phyloP scores from a whole-genome alignment of 1,139 yeast species.

The Hansenula sp. region DNA sequence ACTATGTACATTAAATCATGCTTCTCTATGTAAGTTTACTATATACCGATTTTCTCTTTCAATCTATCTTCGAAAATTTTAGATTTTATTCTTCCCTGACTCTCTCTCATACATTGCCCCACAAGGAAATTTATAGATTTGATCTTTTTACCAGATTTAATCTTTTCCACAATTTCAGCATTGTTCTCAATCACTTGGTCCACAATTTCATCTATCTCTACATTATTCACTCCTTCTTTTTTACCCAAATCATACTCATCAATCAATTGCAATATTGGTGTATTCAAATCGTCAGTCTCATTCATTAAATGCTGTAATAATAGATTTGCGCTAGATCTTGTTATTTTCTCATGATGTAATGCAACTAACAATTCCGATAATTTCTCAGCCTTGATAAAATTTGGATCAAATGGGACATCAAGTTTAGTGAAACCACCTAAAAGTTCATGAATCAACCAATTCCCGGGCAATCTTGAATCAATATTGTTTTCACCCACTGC shows the following conservation, averaged over 20 bases:
- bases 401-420: slow-evolving; percentile 36
- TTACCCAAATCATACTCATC: slow-evolving; percentile 51
- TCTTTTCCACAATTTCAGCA: slow-evolving; percentile 53
- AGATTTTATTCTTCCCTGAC: slow-evolving; percentile 65
- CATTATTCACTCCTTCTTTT: slow-evolving; percentile 27
- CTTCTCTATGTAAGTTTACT: neutral
- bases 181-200: slow-evolving; percentile 46
- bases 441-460: slow-evolving; percentile 84
- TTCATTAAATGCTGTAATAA: slow-evolving; percentile 58
- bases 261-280: slow-evolving; percentile 39
- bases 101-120: slow-evolving; percentile 80
- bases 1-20: neutral
- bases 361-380: slow-evolving; percentile 41
- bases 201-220: slow-evolving; percentile 51
- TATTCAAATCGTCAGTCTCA: slow-evolving; percentile 28
- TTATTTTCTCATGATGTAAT: slow-evolving; percentile 35
- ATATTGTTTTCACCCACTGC: slow-evolving; percentile 18
- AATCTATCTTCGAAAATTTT: slow-evolving; percentile 42
- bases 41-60: slow-evolving; percentile 20
- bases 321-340: slow-evolving; percentile 63
- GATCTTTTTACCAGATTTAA: slow-evolving; percentile 52
- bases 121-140: slow-evolving; percentile 70
- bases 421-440: slow-evolving; percentile 64
- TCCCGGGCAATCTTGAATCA: slow-evolving; percentile 47
- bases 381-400: slow-evolving; percentile 32